Percentiles rank a stretch among this genome's conserved stretches.
Evolutionary conservation across 129 eudicot species (phyloP).

Genomic region (Flaveria brownii): DNA sequence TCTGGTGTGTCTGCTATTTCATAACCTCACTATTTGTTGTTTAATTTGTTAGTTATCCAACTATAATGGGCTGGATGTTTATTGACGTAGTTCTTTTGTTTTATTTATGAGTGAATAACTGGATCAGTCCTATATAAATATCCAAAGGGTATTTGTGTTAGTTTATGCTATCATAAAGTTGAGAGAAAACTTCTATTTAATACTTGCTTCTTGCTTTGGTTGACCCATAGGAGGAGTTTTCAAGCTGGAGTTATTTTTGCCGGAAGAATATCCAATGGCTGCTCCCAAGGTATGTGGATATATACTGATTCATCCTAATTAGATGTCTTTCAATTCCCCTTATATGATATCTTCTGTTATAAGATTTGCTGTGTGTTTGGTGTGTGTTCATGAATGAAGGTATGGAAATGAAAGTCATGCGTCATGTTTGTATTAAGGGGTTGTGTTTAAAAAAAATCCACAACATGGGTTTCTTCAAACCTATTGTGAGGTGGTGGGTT

Average conservation of each 20-base stretch:
- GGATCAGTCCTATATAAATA: conserved; percentile 6
- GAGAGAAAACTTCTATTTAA: not conserved
- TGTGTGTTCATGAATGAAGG: not conserved
- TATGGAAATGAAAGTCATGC: not conserved
- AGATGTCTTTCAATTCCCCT: not conserved
- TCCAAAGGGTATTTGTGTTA: conserved; percentile 1
- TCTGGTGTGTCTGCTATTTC: conserved; percentile 12
- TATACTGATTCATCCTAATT: conserved; percentile 8
- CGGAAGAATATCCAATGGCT: conserved; percentile 66
- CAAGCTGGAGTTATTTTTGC: conserved; percentile 60
- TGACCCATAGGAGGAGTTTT: conserved; percentile 50
- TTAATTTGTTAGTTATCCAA: not conserved
- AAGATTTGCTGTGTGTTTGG: not conserved
- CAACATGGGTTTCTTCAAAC: not conserved
- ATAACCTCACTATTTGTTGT: not conserved
- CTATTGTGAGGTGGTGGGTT: not conserved
- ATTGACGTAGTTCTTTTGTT: not conserved
- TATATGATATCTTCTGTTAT: conserved; percentile 12
- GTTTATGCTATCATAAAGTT: not conserved
- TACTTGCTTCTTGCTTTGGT: conserved; percentile 19
- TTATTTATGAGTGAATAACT: not conserved
- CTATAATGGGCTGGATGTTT: not conserved
- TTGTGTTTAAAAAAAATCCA: not conserved
- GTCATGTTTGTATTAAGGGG: not conserved
- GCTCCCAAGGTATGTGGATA: conserved; percentile 53